These are phyloP conservation scores for Verticillium longisporum DNA, from an alignment of 2,329 filamentous ascomycete genomes.

Conservation along the genomic window DNA sequence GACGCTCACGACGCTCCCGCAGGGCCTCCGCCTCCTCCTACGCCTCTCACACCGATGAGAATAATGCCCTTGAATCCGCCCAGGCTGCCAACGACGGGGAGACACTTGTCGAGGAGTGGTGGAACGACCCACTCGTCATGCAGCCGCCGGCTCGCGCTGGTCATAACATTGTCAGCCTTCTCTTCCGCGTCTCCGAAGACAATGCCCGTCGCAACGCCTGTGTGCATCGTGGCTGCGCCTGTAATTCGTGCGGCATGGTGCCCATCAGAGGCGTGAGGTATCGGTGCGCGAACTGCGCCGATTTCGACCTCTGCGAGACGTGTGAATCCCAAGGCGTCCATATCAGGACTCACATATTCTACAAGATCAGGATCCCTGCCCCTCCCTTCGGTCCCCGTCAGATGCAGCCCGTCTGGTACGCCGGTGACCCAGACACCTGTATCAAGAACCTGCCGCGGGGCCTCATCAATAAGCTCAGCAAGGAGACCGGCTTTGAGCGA, in stretches of 20 bases:
- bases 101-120: conserved; percentile 42
- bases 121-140: conserved; percentile 34
- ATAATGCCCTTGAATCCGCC: conserved; percentile 21
- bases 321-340: conserved; percentile 78
- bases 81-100: conserved; percentile 28
- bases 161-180: conserved; percentile 74
- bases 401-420: conserved; percentile 79
- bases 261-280: conserved; percentile 91
- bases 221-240: conserved; percentile 86
- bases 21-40: conserved; percentile 35
- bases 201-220: conserved; percentile 83
- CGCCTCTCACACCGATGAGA: conserved; percentile 38
- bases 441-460: conserved; percentile 58
- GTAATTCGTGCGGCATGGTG: conserved; percentile 79
- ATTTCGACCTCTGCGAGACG: conserved; percentile 91
- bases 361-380: conserved; percentile 87
- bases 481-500: conserved; percentile 72
- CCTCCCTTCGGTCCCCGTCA: conserved; percentile 77
- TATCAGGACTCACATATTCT: conserved; percentile 89
- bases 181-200: conserved; percentile 92
- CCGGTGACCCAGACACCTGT: conserved; percentile 72
- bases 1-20: conserved; percentile 33
- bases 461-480: conserved; percentile 61
- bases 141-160: conserved; percentile 47
- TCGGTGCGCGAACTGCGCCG: conserved; percentile 89